These are phyloP conservation scores for Cymbopogon citratus DNA, from an alignment of 176 grass and related monocot species.

Conservation along the genomic window DNA sequence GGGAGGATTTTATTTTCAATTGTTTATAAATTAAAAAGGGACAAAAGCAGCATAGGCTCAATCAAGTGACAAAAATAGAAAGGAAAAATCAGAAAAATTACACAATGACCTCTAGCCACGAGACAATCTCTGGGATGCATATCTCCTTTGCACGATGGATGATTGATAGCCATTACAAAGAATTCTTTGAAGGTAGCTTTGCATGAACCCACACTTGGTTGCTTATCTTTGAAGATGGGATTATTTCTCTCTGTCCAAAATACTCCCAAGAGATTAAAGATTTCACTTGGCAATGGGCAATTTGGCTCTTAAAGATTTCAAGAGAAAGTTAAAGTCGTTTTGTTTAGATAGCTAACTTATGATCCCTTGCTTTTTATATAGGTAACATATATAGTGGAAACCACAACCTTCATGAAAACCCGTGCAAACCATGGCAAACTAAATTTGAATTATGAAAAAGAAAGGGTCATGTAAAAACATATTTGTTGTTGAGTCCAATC, in stretches of 20 bases:
- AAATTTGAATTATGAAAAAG: background rate
- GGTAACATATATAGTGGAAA: too few species aligned
- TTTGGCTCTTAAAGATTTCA: background rate
- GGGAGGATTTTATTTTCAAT: background rate
- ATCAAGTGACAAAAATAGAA: background rate
- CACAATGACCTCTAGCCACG: background rate
- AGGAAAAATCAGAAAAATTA: background rate
- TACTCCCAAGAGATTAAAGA: background rate
- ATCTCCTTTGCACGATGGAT: background rate
- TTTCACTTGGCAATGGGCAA: background rate
- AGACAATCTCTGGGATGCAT: background rate
- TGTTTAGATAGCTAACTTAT: background rate
- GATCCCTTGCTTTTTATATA: too few species aligned
- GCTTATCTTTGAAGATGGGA: background rate
- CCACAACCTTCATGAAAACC: too few species aligned
- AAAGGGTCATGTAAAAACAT: background rate
- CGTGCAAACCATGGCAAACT: too few species aligned
- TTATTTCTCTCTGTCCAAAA: background rate
- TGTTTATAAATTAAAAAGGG: background rate
- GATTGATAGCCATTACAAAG: background rate
- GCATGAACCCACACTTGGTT: background rate
- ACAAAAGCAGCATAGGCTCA: background rate
- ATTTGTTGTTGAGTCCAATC: background rate
- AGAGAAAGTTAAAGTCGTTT: background rate
- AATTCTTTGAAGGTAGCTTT: background rate